These are phyloP conservation scores for Ustilago vetiveriae DNA, from an alignment of 1,284 basidiomycete species.

Conservation along the genomic window DNA sequence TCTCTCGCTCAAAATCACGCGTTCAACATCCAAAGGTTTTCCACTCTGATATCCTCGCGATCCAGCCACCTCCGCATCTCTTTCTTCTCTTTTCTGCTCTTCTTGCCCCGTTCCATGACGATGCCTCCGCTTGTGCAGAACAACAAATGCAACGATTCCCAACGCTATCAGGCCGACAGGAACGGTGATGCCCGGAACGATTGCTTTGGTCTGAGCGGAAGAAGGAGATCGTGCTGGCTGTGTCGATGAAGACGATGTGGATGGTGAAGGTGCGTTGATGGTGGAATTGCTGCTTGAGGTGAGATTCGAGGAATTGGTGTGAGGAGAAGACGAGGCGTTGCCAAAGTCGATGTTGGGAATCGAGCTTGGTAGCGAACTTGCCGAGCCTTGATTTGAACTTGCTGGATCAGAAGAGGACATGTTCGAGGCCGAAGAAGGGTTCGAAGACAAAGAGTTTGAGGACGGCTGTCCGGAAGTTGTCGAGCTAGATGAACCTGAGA, in stretches of 20 bases:
- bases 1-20: neutral
- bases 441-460: neutral
- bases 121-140: constrained; percentile 18
- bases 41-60: too few species aligned
- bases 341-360: constrained; percentile 5
- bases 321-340: too few species aligned
- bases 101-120: too few species aligned
- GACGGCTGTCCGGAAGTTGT: too few species aligned
- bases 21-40: too few species aligned
- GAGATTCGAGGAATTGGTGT: too few species aligned
- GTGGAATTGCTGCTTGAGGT: too few species aligned
- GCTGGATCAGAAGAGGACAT: too few species aligned
- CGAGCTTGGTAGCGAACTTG: neutral
- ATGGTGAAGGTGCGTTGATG: neutral
- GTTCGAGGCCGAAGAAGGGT: neutral
- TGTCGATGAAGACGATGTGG: neutral
- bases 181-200: constrained; percentile 17
- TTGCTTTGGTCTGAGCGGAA: neutral
- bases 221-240: neutral
- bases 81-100: too few species aligned
- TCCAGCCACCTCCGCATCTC: too few species aligned
- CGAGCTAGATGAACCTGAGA: too few species aligned
- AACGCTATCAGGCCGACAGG: constrained; percentile 19
- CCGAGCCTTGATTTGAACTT: neutral
- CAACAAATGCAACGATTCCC: constrained; percentile 7